Evolutionary conservation across 1,284 basidiomycete species (phyloP).

Genomic region (Puccinia sorghi): DNA sequence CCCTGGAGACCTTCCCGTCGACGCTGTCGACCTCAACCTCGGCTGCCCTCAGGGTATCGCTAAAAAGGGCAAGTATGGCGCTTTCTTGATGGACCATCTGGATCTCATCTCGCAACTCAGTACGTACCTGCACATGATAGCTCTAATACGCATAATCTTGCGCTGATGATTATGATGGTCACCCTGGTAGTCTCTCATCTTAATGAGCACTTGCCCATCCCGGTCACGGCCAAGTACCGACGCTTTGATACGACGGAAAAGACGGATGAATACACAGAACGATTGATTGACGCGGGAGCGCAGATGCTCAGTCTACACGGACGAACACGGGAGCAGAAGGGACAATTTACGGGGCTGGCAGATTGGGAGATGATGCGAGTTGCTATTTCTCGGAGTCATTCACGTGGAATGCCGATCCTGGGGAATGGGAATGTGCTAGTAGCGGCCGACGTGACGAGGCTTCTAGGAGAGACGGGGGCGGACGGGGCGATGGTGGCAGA

Average conservation of each 20-base stretch:
- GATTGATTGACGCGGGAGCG: slow-evolving; percentile 91
- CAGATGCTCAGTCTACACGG: slow-evolving; percentile 95
- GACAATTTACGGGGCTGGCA: slow-evolving; percentile 73
- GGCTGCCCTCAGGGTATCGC: slow-evolving; percentile 98
- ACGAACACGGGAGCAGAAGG: slow-evolving; percentile 84
- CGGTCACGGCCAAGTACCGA: slow-evolving; percentile 94
- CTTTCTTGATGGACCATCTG: slow-evolving; percentile 94
- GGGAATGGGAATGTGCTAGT: slow-evolving; percentile 96
- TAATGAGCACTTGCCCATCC: slow-evolving; percentile 78
- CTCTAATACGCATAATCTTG: no score
- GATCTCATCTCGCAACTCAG: slow-evolving; percentile 76
- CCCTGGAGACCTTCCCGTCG: slow-evolving; percentile 64
- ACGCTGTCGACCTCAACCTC: slow-evolving; percentile 92
- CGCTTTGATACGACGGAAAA: slow-evolving; percentile 81
- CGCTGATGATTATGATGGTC: not conserved
- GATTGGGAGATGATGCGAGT: slow-evolving; percentile 63
- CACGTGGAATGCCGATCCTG: slow-evolving; percentile 72
- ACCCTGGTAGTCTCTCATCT: slow-evolving; percentile 71
- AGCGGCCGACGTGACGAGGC: slow-evolving; percentile 74
- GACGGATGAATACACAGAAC: slow-evolving; percentile 87
- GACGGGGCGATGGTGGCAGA: slow-evolving; percentile 96
- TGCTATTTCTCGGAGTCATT: not conserved
- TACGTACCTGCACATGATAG: no score
- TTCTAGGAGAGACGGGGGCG: slow-evolving; percentile 76
- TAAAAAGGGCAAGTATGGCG: slow-evolving; percentile 79